Conservation (phyloP, 2,329 filamentous ascomycete species). For the Elsinoe batatas region DNA sequence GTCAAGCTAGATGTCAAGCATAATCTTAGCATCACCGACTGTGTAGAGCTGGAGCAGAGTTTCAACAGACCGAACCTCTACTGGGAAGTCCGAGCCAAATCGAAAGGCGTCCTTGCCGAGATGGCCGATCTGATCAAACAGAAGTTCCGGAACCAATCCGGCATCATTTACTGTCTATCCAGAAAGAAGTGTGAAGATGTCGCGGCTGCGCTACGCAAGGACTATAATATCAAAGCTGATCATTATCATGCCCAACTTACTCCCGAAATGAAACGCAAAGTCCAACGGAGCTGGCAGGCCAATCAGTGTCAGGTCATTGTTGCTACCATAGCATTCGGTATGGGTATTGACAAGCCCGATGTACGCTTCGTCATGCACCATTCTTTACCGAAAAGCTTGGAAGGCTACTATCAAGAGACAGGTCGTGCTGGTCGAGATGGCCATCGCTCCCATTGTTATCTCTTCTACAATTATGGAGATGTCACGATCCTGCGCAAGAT, state of each 20-base stretch:
- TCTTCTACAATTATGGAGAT: constrained; percentile 79
- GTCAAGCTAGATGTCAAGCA: constrained; percentile 87
- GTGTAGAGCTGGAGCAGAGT: constrained; percentile 76
- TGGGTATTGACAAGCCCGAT: constrained; percentile 98
- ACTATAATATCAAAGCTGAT: constrained; percentile 58
- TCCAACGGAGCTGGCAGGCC: constrained; percentile 75
- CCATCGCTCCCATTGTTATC: constrained; percentile 73
- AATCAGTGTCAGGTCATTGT: constrained; percentile 81
- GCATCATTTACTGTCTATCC: constrained; percentile 90
- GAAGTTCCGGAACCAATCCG: constrained; percentile 62
- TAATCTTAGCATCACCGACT: constrained; percentile 73
- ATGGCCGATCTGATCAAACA: constrained; percentile 59
- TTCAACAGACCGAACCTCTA: constrained; percentile 95
- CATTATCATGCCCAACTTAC: constrained; percentile 82
- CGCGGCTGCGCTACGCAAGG: constrained; percentile 54
- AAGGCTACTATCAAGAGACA: constrained; percentile 98
- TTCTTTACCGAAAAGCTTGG: constrained; percentile 83
- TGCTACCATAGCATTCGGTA: constrained; percentile 95
- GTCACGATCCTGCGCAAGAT: constrained; percentile 63
- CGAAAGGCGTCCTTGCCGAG: constrained; percentile 41
- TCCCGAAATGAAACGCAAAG: constrained; percentile 53
- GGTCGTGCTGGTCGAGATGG: constrained; percentile 90
- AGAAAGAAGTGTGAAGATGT: constrained; percentile 73
- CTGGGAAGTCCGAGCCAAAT: constrained; percentile 73
- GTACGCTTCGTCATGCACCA: constrained; percentile 96